phyloP scores from a whole-genome alignment of 139 green algal species.

The Axilococcus clingmanii region DNA sequence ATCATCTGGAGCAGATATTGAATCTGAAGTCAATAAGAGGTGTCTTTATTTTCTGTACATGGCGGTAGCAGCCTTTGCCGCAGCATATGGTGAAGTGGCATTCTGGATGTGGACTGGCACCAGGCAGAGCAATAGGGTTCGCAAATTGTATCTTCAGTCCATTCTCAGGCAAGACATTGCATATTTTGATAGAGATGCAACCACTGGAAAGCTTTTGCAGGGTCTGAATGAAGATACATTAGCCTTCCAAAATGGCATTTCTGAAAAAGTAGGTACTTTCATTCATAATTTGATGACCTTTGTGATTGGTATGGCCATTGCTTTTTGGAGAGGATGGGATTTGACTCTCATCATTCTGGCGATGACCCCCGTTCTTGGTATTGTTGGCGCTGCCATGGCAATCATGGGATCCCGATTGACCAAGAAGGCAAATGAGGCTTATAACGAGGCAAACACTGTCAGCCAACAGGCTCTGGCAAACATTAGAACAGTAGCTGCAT shows the following conservation, averaged over 20 bases:
- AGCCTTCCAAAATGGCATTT: constrained; percentile 47
- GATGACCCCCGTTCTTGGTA: constrained; percentile 44
- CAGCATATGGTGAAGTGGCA: constrained; percentile 30
- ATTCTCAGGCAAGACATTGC: constrained; percentile 72
- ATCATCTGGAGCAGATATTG: not conserved
- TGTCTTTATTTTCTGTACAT: constrained; percentile 61
- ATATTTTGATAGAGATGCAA: constrained; percentile 72
- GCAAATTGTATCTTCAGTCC: constrained; percentile 37
- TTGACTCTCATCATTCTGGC: constrained; percentile 77
- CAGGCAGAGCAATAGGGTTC: constrained; percentile 22
- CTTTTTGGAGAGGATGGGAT: constrained; percentile 51
- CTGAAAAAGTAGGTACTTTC: constrained; percentile 36
- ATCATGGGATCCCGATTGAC: constrained; percentile 18
- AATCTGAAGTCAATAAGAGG: constrained; percentile 16
- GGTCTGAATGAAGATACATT: constrained; percentile 63
- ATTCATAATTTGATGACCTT: constrained; percentile 31
- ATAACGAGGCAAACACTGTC: constrained; percentile 45
- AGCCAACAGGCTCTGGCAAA: constrained; percentile 52
- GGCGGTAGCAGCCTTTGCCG: constrained; percentile 31
- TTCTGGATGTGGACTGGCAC: constrained; percentile 29
- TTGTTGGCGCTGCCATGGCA: constrained; percentile 35
- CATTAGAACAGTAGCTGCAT: constrained; percentile 65
- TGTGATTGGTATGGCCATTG: constrained; percentile 31
- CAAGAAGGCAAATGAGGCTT: constrained; percentile 12
- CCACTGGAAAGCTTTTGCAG: constrained; percentile 44